Percentiles rank a stretch among this genome's conserved stretches.
Evolutionary conservation across 192 early-diverging fungal species (phyloP).

Genomic region (Coemansia sp.): DNA sequence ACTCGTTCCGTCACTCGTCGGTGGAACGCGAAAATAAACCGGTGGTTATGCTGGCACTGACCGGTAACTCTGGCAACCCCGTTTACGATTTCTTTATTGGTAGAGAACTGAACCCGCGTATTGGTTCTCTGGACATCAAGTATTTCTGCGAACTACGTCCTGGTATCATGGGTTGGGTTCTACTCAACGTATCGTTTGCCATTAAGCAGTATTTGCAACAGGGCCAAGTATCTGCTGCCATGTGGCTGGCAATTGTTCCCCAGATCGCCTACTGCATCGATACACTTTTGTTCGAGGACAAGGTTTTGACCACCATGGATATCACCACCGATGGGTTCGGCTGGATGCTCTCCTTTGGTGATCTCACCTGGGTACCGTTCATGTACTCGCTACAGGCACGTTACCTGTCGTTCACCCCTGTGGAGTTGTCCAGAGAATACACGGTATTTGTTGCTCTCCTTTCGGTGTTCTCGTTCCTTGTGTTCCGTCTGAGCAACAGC

Average conservation of each 20-base stretch:
- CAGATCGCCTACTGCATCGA: slow-evolving; percentile 87
- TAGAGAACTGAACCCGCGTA: slow-evolving; percentile 92
- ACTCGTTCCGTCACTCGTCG: slow-evolving; percentile 63
- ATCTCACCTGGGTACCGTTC: slow-evolving; percentile 89
- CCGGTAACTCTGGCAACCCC: slow-evolving; percentile 89
- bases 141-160: slow-evolving; percentile 92
- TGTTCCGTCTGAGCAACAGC: slow-evolving; percentile 87
- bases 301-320: slow-evolving; percentile 96
- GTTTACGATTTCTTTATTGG: slow-evolving; percentile 96
- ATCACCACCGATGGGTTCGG: slow-evolving; percentile 98
- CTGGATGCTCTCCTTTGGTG: slow-evolving; percentile 78
- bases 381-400: slow-evolving; percentile 88
- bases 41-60: slow-evolving; percentile 69
- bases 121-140: slow-evolving; percentile 85
- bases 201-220: slow-evolving; percentile 70
- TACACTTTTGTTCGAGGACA: slow-evolving; percentile 63
- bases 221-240: slow-evolving; percentile 70
- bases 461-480: slow-evolving; percentile 69
- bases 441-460: slow-evolving; percentile 49
- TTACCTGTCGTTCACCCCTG: slow-evolving; percentile 74
- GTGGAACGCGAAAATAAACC: slow-evolving; percentile 16
- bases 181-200: slow-evolving; percentile 77
- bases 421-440: slow-evolving; percentile 55
- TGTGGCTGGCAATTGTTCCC: slow-evolving; percentile 74
- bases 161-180: slow-evolving; percentile 86